Conservation (phyloP, 805 yeast genomes). For the Kodamaea fukazawae region DNA sequence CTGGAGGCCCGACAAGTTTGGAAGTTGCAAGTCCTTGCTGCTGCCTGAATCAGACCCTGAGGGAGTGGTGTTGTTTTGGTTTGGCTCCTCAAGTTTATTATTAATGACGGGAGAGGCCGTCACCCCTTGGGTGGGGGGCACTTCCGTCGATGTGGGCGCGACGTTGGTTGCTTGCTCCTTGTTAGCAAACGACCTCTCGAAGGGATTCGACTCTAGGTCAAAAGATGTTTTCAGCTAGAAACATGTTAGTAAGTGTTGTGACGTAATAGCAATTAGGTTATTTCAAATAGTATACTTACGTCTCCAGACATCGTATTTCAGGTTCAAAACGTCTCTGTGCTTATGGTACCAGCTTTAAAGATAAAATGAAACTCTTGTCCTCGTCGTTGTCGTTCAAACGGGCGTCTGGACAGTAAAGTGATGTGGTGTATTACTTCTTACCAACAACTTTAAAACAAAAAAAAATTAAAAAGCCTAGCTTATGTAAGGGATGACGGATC, state of each 20-base stretch:
- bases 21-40: slow-evolving; percentile 32
- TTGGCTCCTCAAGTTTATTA: slow-evolving; percentile 2
- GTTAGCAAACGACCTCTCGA: slow-evolving; percentile 89
- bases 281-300: slow-evolving; percentile 8
- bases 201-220: slow-evolving; percentile 90
- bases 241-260: slow-evolving; percentile 22
- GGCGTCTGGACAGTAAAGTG: too few species aligned
- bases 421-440: too few species aligned
- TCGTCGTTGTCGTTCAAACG: too few species aligned
- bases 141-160: background rate
- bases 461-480: background rate
- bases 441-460: background rate
- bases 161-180: slow-evolving; percentile 32
- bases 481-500: background rate
- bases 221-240: slow-evolving; percentile 44
- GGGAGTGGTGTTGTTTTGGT: too few species aligned
- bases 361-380: too few species aligned
- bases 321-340: background rate
- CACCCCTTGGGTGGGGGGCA: background rate
- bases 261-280: slow-evolving; percentile 12
- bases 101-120: slow-evolving; percentile 1
- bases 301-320: slow-evolving; percentile 11
- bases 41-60: too few species aligned
- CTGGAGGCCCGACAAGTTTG: slow-evolving; percentile 29
- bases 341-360: too few species aligned